These are phyloP conservation scores for Kodamaea ohmeri DNA, from an alignment of 1,139 yeast species.

Conservation along the genomic window DNA sequence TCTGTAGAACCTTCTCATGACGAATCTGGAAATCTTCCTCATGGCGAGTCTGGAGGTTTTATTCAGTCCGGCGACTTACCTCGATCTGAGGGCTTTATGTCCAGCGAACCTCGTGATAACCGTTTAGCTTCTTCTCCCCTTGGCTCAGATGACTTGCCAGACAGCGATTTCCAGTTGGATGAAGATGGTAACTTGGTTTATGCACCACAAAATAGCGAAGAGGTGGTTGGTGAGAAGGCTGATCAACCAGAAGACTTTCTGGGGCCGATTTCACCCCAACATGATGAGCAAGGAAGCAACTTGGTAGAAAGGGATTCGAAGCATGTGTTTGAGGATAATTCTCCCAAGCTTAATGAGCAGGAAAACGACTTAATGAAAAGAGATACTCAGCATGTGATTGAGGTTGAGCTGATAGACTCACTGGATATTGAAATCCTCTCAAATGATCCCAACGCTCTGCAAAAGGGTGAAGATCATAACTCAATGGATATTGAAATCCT, in stretches of 20 bases:
- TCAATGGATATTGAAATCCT: too few relatives aligned
- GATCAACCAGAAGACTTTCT: background rate
- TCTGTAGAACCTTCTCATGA: background rate
- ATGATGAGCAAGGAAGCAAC: background rate
- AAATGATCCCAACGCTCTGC: too few relatives aligned
- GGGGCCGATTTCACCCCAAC: background rate
- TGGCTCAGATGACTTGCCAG: conserved; percentile 15
- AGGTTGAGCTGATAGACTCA: too few relatives aligned
- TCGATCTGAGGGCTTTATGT: background rate
- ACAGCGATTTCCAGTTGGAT: conserved; percentile 17
- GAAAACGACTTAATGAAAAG: too few relatives aligned
- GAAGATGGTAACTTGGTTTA: conserved; percentile 24
- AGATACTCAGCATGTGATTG: too few relatives aligned
- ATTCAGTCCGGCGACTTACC: background rate
- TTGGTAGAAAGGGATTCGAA: background rate
- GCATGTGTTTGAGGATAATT: too few relatives aligned
- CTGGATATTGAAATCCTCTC: too few relatives aligned
- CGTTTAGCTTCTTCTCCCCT: background rate
- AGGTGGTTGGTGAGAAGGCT: too few relatives aligned
- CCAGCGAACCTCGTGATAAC: background rate
- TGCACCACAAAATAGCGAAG: conserved; percentile 16
- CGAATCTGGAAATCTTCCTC: background rate
- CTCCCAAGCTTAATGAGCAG: too few relatives aligned
- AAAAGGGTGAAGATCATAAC: too few relatives aligned
- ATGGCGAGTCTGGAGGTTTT: background rate